Base-by-base conservation (phyloP, 805 yeast species). In the Barnettozyma wickerhamii region DNA sequence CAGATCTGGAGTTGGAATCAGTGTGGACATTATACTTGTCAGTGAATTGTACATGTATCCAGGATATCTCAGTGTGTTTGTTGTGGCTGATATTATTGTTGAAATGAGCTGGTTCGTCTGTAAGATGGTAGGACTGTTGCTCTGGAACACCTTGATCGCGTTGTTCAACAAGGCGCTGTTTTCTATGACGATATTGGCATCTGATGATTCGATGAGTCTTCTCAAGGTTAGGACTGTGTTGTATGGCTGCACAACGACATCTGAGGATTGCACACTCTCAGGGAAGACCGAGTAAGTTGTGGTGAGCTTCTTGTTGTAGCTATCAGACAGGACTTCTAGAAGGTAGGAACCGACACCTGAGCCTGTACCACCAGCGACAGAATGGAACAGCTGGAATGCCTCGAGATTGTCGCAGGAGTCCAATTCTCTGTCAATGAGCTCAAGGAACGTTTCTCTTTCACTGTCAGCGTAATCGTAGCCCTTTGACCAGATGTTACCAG, bases 321-420 rank as follows among this genome's bases (percentile, higher is more conserved):
- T 67, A 59, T 93, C 99, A 42, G 79, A 77, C 42, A 95, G 61
- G 13, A 79, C 68, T 59, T 93, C 97, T 29, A 93, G 63, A 33
- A 93, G 51, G 42, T 75, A 75, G 0, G 95, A 85, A 1, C 99
- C 99, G 28, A 89, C 77, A 4, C 99, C 99, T 0, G 96, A 85
- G 0, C 99, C 99, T 0, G 99, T 93, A 30, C 99, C 99, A 28
- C 99, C 99, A 0, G 97, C 98, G 5, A 93, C 95, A 4, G 96
- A 84, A 63, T 93, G 99, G 38, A 90, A 62, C 49, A 93, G 65
- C 67, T 89, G 95, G 60, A 93, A 93, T 5, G 95, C 95, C 49
- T 90, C 93, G 39, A 89, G 66, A 41, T 83, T 83, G 48, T 95
- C 98, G 50, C 95, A 82, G 24, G 84, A 81, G 56, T 93, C 99